Conservation (phyloP, 768 basidiomycete genomes). For the Suillus subluteus region DNA sequence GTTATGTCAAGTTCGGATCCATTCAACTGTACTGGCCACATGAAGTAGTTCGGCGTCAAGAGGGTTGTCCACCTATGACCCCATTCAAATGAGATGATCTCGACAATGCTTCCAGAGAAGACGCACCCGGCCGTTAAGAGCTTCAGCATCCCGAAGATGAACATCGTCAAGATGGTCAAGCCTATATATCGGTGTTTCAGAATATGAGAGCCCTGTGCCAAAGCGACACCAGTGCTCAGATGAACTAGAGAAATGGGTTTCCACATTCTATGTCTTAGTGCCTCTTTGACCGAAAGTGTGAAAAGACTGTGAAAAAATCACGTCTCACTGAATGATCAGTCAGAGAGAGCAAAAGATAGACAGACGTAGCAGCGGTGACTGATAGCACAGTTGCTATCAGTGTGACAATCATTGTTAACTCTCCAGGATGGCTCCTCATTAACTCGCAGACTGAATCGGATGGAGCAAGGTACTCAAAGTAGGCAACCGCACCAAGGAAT, state of each 20-base stretch:
- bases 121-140: constrained; percentile 13
- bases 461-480: constrained; percentile 3
- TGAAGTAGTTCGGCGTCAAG: constrained; percentile 12
- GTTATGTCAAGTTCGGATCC: constrained; percentile 16
- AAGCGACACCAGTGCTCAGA: constrained; percentile 11
- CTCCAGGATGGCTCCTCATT: constrained; percentile 6
- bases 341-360: background rate
- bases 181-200: background rate
- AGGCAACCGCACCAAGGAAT: constrained; percentile 12
- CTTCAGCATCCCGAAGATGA: constrained; percentile 10
- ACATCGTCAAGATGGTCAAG: background rate
- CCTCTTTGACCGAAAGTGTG: constrained; percentile 15
- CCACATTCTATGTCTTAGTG: constrained; percentile 15
- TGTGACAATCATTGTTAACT: constrained; percentile 7
- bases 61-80: constrained; percentile 19
- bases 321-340: background rate
- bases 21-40: background rate
- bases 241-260: constrained; percentile 12
- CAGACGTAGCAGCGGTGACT: background rate
- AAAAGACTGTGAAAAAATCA: constrained; percentile 7
- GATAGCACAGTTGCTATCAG: constrained; percentile 11
- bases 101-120: background rate
- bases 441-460: background rate
- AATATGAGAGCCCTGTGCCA: constrained; percentile 8
- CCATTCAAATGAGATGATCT: background rate